Percentiles rank a stretch among this genome's conserved stretches.
Evolutionary conservation across 1,284 basidiomycete genomes (phyloP).

Genomic region (Lentinula novae-zelandiae): DNA sequence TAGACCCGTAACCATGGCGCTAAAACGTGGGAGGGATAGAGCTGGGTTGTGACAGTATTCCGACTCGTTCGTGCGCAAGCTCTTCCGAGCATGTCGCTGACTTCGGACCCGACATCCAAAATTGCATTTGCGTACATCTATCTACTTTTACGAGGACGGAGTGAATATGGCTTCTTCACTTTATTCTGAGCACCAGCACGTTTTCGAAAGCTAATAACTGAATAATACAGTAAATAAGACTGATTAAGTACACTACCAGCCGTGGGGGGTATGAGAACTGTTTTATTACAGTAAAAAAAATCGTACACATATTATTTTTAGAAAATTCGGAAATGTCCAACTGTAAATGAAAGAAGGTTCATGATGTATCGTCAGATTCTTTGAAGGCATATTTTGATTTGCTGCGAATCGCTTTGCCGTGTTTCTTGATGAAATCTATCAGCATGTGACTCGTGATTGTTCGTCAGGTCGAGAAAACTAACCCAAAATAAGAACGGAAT

Average conservation of each 20-base stretch:
- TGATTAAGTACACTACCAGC: no score
- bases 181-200: no score
- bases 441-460: neutral
- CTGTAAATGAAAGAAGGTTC: neutral
- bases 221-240: no score
- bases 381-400: conserved; percentile 50
- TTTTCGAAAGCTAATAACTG: no score
- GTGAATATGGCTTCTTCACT: no score
- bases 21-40: neutral
- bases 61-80: neutral
- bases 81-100: neutral
- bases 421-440: conserved; percentile 34
- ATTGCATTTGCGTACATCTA: neutral
- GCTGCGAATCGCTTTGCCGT: conserved; percentile 54
- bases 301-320: neutral
- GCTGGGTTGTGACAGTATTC: neutral
- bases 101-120: neutral
- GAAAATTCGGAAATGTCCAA: neutral
- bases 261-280: no score
- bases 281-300: neutral
- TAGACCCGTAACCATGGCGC: neutral
- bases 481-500: conserved; percentile 48
- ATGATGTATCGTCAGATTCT: conserved; percentile 22
- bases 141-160: no score
- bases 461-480: conserved; percentile 19